These are phyloP conservation scores for Candida tropicalis DNA, from an alignment of 1,139 yeast genomes.

Conservation along the genomic window DNA sequence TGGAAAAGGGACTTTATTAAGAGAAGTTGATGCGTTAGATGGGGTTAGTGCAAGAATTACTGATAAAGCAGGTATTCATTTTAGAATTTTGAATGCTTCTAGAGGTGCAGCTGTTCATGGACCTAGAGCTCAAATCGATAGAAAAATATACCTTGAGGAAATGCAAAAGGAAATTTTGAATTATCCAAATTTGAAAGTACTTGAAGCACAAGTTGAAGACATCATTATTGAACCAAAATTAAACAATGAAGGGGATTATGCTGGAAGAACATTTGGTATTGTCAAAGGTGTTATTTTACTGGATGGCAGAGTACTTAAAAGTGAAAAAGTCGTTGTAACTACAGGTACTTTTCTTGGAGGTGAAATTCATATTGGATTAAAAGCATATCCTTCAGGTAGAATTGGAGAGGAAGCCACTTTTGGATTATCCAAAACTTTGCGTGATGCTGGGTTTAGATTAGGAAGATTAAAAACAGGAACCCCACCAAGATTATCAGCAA, in stretches of 20 bases:
- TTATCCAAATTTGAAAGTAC: slow-evolving; percentile 62
- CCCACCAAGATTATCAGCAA: slow-evolving; percentile 82
- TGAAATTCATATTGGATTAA: slow-evolving; percentile 89
- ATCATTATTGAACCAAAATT: slow-evolving; percentile 60
- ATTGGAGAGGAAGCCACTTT: slow-evolving; percentile 91
- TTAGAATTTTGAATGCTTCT: slow-evolving; percentile 80
- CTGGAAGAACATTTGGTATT: slow-evolving; percentile 41
- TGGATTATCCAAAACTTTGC: slow-evolving; percentile 81
- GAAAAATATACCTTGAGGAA: slow-evolving; percentile 72
- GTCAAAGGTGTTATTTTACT: slow-evolving; percentile 74
- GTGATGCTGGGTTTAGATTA: slow-evolving; percentile 74
- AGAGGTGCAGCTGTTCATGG: slow-evolving; percentile 99
- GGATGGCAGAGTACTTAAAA: slow-evolving; percentile 61
- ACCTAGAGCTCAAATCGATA: slow-evolving; percentile 94
- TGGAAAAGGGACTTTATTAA: slow-evolving; percentile 90
- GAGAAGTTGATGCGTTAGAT: slow-evolving; percentile 95
- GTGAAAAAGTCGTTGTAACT: slow-evolving; percentile 79
- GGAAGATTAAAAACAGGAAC: slow-evolving; percentile 97
- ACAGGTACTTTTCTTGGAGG: slow-evolving; percentile 96
- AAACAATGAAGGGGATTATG: slow-evolving; percentile 23
- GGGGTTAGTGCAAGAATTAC: slow-evolving; percentile 86
- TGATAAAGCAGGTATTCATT: slow-evolving; percentile 92
- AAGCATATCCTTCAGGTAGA: slow-evolving; percentile 84
- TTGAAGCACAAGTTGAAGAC: slow-evolving; percentile 84
- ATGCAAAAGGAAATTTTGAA: slow-evolving; percentile 71